Evolutionary conservation across 2,329 filamentous ascomycete genomes (phyloP).

Genomic region (Purpureocillium takamizusanense): DNA sequence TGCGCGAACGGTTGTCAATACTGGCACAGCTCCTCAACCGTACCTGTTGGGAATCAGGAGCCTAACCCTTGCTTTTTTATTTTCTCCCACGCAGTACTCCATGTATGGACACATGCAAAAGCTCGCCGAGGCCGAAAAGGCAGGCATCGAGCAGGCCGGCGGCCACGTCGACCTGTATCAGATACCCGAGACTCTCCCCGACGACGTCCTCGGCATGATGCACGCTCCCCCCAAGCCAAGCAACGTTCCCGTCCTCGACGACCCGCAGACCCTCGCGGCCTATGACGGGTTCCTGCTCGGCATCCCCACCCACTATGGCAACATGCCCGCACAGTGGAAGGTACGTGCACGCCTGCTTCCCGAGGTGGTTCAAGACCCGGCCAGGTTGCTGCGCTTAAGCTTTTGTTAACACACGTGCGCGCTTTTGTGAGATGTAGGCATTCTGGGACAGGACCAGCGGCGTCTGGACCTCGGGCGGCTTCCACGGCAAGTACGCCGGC

Average conservation of each 20-base stretch:
- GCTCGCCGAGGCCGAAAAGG: constrained; percentile 83
- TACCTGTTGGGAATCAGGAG: no score
- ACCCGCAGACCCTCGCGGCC: constrained; percentile 49
- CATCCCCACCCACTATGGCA: constrained; percentile 92
- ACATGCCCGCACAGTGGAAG: constrained; percentile 98
- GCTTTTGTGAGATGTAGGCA: no score
- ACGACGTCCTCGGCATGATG: constrained; percentile 86
- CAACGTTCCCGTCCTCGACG: constrained; percentile 55
- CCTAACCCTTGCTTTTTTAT: no score
- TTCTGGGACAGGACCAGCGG: constrained; percentile 87
- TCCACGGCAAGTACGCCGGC: constrained; percentile 82
- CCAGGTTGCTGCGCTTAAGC: no score
- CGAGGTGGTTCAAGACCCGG: no score
- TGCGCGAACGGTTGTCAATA: no score
- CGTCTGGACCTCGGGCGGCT: constrained; percentile 72
- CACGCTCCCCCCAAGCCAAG: constrained; percentile 69
- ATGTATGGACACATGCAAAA: constrained; percentile 86
- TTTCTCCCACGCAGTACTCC: constrained; percentile 62
- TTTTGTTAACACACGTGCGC: no score
- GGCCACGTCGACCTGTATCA: constrained; percentile 77
- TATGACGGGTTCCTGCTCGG: constrained; percentile 92
- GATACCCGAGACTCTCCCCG: constrained; percentile 76
- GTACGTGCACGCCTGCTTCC: constrained; percentile 19
- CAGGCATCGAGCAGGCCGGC: constrained; percentile 80
- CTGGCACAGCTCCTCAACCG: no score